phyloP scores from a whole-genome alignment of 2,329 filamentous ascomycete species.

The Colletotrichum abscissum region DNA sequence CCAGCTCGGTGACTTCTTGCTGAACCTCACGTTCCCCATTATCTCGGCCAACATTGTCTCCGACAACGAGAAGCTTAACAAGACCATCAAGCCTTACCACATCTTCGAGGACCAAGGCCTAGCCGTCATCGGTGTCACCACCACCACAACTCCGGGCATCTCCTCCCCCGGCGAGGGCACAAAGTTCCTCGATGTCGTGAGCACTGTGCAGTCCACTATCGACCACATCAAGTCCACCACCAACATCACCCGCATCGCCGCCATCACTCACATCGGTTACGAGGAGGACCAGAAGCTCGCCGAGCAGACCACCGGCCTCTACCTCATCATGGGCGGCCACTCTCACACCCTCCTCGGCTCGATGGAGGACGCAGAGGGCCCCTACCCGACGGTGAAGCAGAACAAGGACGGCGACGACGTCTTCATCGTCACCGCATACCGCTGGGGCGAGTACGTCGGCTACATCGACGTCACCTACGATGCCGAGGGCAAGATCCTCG shows the following conservation, averaged over 20 bases:
- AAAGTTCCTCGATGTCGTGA: slow-evolving; percentile 66
- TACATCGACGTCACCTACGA: slow-evolving; percentile 76
- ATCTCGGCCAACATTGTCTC: slow-evolving; percentile 73
- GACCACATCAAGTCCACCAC: slow-evolving; percentile 71
- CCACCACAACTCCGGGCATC: slow-evolving; percentile 67
- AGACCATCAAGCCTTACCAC: slow-evolving; percentile 73
- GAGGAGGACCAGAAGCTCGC: slow-evolving; percentile 72
- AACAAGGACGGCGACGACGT: slow-evolving; percentile 74
- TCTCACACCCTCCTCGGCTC: slow-evolving; percentile 70
- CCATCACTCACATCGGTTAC: slow-evolving; percentile 76
- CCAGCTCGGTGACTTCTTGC: slow-evolving; percentile 68
- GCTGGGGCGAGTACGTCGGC: slow-evolving; percentile 76
- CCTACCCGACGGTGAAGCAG: slow-evolving; percentile 72
- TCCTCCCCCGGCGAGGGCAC: slow-evolving; percentile 69
- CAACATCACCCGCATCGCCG: slow-evolving; percentile 72
- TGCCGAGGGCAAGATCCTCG: slow-evolving; percentile 67
- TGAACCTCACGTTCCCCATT: slow-evolving; percentile 73
- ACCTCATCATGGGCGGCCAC: slow-evolving; percentile 76
- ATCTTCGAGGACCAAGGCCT: slow-evolving; percentile 71
- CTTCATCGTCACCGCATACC: slow-evolving; percentile 75
- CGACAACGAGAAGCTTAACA: slow-evolving; percentile 68
- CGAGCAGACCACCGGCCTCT: slow-evolving; percentile 68
- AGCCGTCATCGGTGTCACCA: slow-evolving; percentile 74
- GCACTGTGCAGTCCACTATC: slow-evolving; percentile 69
- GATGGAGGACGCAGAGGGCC: slow-evolving; percentile 66